Evolutionary conservation across 352 stramenopile genomes (phyloP).

Genomic region (Saprolegnia parasitica): DNA sequence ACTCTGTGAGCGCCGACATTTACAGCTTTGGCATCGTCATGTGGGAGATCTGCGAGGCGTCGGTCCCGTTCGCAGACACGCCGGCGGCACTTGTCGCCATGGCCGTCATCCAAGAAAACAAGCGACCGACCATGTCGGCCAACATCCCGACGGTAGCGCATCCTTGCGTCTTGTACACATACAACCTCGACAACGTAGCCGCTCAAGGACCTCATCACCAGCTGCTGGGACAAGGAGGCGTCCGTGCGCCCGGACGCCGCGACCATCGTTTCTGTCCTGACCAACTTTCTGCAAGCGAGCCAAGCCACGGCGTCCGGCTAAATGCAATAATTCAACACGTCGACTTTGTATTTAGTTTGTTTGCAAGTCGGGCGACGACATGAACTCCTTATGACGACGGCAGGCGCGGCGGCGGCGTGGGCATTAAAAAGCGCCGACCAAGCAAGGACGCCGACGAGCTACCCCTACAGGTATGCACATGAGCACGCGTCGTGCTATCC

Average conservation of each 20-base stretch:
- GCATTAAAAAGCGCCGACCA: not conserved
- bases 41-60: constrained; percentile 72
- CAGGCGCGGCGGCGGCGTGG: not conserved
- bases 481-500: not conserved
- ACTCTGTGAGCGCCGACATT: constrained; percentile 66
- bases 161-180: too few species aligned
- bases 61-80: constrained; percentile 58
- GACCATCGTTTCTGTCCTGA: constrained; percentile 25
- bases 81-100: constrained; percentile 51
- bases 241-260: constrained; percentile 35
- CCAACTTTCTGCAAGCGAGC: constrained; percentile 28
- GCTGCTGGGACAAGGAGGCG: constrained; percentile 65
- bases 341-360: constrained; percentile 16
- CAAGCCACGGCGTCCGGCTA: constrained; percentile 16
- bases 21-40: constrained; percentile 80
- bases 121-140: constrained; percentile 50
- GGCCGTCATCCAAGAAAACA: constrained; percentile 61
- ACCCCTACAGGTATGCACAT: too few species aligned
- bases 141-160: constrained; percentile 56
- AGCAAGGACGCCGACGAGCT: not conserved
- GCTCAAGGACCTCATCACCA: constrained; percentile 52
- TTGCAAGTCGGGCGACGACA: too few species aligned
- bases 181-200: too few species aligned
- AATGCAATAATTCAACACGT: not conserved
- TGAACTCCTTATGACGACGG: too few species aligned